Conservation (phyloP, 164 flowering plant species). For the Vitis labrusca region DNA sequence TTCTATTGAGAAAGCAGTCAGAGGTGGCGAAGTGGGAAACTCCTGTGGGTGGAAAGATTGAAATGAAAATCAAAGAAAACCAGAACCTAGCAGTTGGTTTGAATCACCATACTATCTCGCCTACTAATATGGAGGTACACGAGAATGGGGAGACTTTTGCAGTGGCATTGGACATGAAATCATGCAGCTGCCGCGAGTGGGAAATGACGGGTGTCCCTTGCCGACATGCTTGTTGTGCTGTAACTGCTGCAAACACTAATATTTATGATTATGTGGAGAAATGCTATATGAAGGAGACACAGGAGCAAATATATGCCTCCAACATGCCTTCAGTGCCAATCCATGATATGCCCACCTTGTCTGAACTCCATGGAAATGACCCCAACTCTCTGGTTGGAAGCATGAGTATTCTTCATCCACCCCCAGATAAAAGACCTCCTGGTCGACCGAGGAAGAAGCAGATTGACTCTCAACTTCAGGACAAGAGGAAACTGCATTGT, state of each 20-base stretch:
- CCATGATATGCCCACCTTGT: not conserved
- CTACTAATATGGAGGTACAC: too few species aligned
- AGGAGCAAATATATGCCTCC: not conserved
- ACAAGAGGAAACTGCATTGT: too few species aligned
- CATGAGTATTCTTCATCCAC: too few species aligned
- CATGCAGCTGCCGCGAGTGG: not conserved
- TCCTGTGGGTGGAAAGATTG: not conserved
- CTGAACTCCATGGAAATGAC: too few species aligned
- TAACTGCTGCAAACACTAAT: not conserved
- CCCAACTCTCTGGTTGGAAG: too few species aligned
- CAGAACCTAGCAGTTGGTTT: too few species aligned
- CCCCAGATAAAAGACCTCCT: too few species aligned
- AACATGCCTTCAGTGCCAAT: not conserved
- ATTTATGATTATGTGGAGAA: not conserved
- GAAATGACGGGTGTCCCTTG: slow-evolving; percentile 2
- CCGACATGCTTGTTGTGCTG: not conserved
- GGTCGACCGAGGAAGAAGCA: too few species aligned
- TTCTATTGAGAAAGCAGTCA: not conserved
- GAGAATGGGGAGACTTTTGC: too few species aligned
- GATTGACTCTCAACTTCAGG: too few species aligned
- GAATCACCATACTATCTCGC: too few species aligned
- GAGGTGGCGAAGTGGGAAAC: not conserved
- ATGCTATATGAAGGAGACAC: not conserved
- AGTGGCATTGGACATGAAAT: not conserved
- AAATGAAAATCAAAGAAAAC: not conserved